Conservation (phyloP, 192 early-diverging fungal species). For the Cetraspora pellucida region DNA sequence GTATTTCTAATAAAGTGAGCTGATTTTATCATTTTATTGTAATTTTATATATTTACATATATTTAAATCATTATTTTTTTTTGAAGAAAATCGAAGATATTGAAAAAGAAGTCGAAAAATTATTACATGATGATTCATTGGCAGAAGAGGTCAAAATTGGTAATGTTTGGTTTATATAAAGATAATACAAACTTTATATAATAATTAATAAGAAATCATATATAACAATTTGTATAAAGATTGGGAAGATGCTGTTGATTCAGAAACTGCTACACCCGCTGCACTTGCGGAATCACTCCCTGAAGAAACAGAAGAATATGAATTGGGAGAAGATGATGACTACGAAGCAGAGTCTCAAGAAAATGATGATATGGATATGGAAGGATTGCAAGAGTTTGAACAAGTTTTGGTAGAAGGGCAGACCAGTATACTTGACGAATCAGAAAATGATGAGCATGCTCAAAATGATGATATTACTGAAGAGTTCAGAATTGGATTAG, state of each 20-base stretch:
- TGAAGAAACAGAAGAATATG: constrained; percentile 50
- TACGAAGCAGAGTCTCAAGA: constrained; percentile 45
- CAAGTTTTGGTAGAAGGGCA: constrained; percentile 35
- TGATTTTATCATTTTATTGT: background rate
- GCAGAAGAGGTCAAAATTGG: constrained; percentile 74
- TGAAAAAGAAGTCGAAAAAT: constrained; percentile 78
- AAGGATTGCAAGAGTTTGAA: constrained; percentile 28
- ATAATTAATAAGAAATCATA: constrained; percentile 35
- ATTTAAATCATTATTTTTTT: background rate
- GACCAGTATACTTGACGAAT: background rate
- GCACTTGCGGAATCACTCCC: constrained; percentile 48
- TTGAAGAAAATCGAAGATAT: constrained; percentile 74
- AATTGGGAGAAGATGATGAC: constrained; percentile 49
- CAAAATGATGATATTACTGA: constrained; percentile 20
- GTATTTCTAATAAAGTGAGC: constrained; percentile 71
- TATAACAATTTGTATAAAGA: constrained; percentile 41
- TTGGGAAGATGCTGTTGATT: constrained; percentile 32
- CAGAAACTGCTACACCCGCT: constrained; percentile 45
- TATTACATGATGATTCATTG: constrained; percentile 70
- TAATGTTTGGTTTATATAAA: constrained; percentile 36
- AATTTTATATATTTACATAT: background rate
- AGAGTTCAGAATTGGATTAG: constrained; percentile 2
- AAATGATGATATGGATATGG: constrained; percentile 47
- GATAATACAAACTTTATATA: constrained; percentile 30
- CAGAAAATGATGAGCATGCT: constrained; percentile 25